Percentiles rank a stretch among this genome's conserved stretches.
phyloP scores from a whole-genome alignment of 1,284 basidiomycete genomes.

The Gastroboletus turbinatus region DNA sequence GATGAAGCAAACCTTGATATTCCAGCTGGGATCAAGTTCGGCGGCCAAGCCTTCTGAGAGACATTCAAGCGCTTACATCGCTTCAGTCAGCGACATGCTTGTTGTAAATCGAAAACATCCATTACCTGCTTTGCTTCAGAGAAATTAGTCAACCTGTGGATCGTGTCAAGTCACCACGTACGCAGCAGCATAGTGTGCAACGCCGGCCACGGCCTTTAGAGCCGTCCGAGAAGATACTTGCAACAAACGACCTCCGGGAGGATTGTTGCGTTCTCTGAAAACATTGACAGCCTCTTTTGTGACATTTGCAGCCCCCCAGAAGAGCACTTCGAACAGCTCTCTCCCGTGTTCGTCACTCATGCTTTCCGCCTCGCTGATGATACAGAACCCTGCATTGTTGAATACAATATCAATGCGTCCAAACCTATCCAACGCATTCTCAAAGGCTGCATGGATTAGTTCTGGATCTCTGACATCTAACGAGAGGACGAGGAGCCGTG shows the following conservation, averaged over 20 bases:
- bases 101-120: neutral
- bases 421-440: slow-evolving; percentile 26
- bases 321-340: slow-evolving; percentile 35
- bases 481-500: slow-evolving; percentile 42
- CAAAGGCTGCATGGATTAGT: slow-evolving; percentile 25
- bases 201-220: slow-evolving; percentile 15
- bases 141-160: slow-evolving; percentile 1
- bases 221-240: slow-evolving; percentile 25
- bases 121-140: slow-evolving; percentile 28
- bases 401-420: slow-evolving; percentile 35
- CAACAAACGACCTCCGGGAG: slow-evolving; percentile 33
- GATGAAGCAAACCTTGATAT: slow-evolving; percentile 24
- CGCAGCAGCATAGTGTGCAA: slow-evolving; percentile 32
- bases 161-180: slow-evolving; percentile 13
- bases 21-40: slow-evolving; percentile 31
- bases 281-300: slow-evolving; percentile 35
- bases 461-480: slow-evolving; percentile 26
- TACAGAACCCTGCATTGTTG: slow-evolving; percentile 32
- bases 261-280: slow-evolving; percentile 39
- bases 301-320: slow-evolving; percentile 39
- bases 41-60: slow-evolving; percentile 26
- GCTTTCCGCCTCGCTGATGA: slow-evolving; percentile 33
- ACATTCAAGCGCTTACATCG: slow-evolving; percentile 26
- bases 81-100: slow-evolving; percentile 5
- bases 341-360: slow-evolving; percentile 33